A percentile compares a stretch with the other conserved stretches of the same genome.
These are phyloP conservation scores for Auriscalpium vulgare DNA, from an alignment of 768 basidiomycete species.

Conservation along the genomic window DNA sequence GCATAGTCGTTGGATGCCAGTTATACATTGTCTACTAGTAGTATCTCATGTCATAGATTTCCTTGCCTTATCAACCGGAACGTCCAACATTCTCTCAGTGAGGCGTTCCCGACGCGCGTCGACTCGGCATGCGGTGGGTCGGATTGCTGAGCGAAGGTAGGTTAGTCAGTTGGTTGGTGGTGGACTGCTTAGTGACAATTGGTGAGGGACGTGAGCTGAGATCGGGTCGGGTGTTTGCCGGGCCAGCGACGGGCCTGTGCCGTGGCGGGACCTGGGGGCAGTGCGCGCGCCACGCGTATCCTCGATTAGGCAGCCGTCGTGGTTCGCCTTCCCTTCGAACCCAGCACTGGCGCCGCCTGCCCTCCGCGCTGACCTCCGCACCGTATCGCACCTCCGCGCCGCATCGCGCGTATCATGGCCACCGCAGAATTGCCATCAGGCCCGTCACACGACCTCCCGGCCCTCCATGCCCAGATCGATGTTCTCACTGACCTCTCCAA, in stretches of 20 bases:
- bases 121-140: too few species aligned
- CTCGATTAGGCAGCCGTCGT: neutral
- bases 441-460: neutral
- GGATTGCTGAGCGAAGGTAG: too few species aligned
- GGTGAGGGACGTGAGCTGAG: too few species aligned
- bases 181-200: too few species aligned
- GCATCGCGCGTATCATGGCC: neutral
- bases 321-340: neutral
- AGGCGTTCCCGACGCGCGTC: too few species aligned
- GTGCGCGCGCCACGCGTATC: too few species aligned
- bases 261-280: too few species aligned
- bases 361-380: too few species aligned
- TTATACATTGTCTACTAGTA: constrained; percentile 10
- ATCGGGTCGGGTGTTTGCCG: too few species aligned
- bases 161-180: too few species aligned
- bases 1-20: constrained; percentile 4
- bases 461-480: constrained; percentile 14
- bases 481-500: constrained; percentile 9
- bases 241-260: too few species aligned
- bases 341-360: too few species aligned
- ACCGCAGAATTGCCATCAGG: neutral
- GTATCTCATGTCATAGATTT: constrained; percentile 10
- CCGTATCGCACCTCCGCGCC: neutral
- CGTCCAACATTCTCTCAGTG: neutral
- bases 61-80: neutral